A percentile compares a stretch with the other conserved stretches of the same genome.
These are phyloP conservation scores for Teunomyces tritomae DNA, from an alignment of 805 yeast species.

Conservation along the genomic window DNA sequence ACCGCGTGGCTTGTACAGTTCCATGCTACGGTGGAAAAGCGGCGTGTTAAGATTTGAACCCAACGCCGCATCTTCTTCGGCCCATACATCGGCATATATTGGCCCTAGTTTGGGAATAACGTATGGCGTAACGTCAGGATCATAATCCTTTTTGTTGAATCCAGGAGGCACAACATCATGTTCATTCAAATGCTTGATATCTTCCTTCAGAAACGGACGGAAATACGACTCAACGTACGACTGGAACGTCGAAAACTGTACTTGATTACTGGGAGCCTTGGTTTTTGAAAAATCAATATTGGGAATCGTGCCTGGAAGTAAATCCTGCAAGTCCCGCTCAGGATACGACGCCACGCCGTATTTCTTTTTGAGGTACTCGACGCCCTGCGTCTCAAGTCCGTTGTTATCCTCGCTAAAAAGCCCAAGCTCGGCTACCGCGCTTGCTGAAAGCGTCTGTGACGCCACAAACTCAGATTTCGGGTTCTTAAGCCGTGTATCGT, in stretches of 20 bases:
- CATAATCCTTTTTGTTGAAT: constrained; percentile 47
- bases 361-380: constrained; percentile 68
- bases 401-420: constrained; percentile 59
- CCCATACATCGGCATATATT: constrained; percentile 80
- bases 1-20: constrained; percentile 55
- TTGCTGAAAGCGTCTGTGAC: constrained; percentile 64
- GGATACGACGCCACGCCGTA: constrained; percentile 94
- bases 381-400: constrained; percentile 64
- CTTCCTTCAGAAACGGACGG: constrained; percentile 76
- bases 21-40: constrained; percentile 41
- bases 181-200: constrained; percentile 66
- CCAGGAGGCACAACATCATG: constrained; percentile 57
- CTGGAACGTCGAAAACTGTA: constrained; percentile 85
- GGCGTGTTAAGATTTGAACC: constrained; percentile 47
- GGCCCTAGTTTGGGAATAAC: constrained; percentile 85
- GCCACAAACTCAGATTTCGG: constrained; percentile 76
- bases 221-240: constrained; percentile 83
- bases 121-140: constrained; percentile 68
- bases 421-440: constrained; percentile 60
- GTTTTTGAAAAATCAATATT: constrained; percentile 79
- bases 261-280: constrained; percentile 75
- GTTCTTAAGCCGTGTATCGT: constrained; percentile 60
- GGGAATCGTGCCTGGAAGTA: constrained; percentile 88
- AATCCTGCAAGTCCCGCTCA: constrained; percentile 63
- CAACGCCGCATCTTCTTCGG: constrained; percentile 64